Base-by-base conservation (phyloP, 495 filamentous ascomycete genomes). In the Penicillium mononematosum region DNA sequence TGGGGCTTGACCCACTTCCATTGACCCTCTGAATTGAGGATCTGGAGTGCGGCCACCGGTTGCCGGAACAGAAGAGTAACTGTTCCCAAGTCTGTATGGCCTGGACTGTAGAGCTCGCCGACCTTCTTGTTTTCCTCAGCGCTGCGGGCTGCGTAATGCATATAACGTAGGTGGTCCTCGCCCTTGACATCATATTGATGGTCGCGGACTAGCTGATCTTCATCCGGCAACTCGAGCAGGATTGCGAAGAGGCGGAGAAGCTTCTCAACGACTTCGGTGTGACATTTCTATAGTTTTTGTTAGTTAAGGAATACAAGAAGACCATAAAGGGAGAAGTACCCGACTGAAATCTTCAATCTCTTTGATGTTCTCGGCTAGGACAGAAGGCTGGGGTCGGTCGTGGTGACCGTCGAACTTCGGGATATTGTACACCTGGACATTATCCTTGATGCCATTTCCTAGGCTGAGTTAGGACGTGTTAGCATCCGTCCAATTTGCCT, bases 161-260 rank as follows among this genome's bases (percentile, higher is more conserved):
- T 82, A 63, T 81, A 81, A 34, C 78, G 79, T 1, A 81, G 69
- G 54, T 80, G 77, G 42, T 78, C 75, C 44, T 80, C 79, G 24
- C 76, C 72, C n/a, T 71, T 66, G 12, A 67, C 66, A 49, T 80
- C 74, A 55, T 81, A 82, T 14, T 61, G 64, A 58, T 82, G 79
- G 60, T 77, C 71, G 43, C 63, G 64, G 27, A 78, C 73, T 2
- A 82, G 69, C 41, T 80, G 73, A 34, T 79, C 73, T 57, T 80
- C 76, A 53, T 79, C 74, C 0, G 75, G 76, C 0, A 82, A 70
- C 59, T 82, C 74, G 20, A 82, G 72, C 17, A 82, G 65, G 50
- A 79, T 75, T 46, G 79, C 77, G 58, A 81, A 79, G 38, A 80
- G 74, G n/a, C 74, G 75, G 31, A 81, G 73, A 5, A 81, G 75